Evolutionary conservation across 2,329 filamentous ascomycete species (phyloP).

Genomic region (Aureobasidium sp.): DNA sequence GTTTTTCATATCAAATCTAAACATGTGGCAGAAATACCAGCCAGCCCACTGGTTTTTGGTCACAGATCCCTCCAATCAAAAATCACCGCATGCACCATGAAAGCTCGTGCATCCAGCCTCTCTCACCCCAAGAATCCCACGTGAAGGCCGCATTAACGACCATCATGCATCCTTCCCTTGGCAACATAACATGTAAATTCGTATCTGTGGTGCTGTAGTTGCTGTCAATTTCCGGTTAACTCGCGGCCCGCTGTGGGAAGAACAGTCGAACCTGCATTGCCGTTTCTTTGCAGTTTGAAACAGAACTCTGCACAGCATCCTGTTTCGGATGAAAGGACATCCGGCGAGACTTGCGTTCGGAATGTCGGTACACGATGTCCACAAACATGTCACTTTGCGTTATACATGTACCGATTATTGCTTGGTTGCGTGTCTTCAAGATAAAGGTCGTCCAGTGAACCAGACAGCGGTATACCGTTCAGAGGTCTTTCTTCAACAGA

Average conservation of each 20-base stretch:
- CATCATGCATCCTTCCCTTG: not conserved
- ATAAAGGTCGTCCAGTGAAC: not conserved
- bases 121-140: not conserved
- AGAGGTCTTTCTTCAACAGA: too few species aligned
- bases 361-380: not conserved
- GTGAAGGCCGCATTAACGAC: not conserved
- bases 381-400: not conserved
- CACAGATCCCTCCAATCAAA: not conserved
- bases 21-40: not conserved
- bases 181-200: not conserved
- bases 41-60: not conserved
- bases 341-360: not conserved
- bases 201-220: not conserved
- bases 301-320: too few species aligned
- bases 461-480: too few species aligned
- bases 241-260: not conserved
- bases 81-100: not conserved
- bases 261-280: not conserved
- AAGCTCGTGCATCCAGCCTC: constrained; percentile 7
- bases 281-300: not conserved
- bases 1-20: not conserved
- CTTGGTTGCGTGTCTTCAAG: not conserved
- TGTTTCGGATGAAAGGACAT: not conserved
- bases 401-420: not conserved
- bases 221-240: not conserved